A percentile compares a stretch with the other conserved stretches of the same genome.
These are phyloP conservation scores for Letharia lupina DNA, from an alignment of 495 filamentous ascomycete genomes.

Conservation along the genomic window DNA sequence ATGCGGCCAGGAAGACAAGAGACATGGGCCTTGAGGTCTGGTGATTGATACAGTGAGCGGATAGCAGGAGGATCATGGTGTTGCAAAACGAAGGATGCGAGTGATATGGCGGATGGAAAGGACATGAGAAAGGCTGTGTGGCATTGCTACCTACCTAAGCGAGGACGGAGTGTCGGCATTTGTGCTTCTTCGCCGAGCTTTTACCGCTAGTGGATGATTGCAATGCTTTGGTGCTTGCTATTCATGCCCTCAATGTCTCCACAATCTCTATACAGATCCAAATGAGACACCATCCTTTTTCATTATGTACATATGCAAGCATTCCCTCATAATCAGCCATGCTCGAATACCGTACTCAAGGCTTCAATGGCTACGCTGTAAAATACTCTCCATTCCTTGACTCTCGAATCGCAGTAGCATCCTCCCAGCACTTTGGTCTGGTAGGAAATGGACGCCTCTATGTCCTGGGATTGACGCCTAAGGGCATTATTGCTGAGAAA, in stretches of 20 bases:
- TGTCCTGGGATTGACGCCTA: conserved; percentile 67
- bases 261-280: background rate
- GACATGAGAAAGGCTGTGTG: background rate
- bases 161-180: background rate
- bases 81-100: background rate
- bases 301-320: background rate
- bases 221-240: background rate
- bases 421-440: conserved; percentile 86
- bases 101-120: background rate
- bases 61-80: background rate
- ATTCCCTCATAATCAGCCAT: conserved; percentile 35
- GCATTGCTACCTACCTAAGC: background rate
- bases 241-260: background rate
- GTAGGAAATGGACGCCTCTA: conserved; percentile 91
- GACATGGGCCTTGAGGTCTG: background rate
- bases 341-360: conserved; percentile 87
- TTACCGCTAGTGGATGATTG: background rate
- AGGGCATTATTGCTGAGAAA: conserved; percentile 77
- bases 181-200: background rate
- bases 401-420: conserved; percentile 77
- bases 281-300: background rate
- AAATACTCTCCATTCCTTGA: conserved; percentile 99
- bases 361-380: conserved; percentile 88
- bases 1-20: background rate
- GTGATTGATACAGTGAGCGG: background rate